phyloP scores from a whole-genome alignment of 192 early-diverging fungal genomes.

The Coemansia sp. region DNA sequence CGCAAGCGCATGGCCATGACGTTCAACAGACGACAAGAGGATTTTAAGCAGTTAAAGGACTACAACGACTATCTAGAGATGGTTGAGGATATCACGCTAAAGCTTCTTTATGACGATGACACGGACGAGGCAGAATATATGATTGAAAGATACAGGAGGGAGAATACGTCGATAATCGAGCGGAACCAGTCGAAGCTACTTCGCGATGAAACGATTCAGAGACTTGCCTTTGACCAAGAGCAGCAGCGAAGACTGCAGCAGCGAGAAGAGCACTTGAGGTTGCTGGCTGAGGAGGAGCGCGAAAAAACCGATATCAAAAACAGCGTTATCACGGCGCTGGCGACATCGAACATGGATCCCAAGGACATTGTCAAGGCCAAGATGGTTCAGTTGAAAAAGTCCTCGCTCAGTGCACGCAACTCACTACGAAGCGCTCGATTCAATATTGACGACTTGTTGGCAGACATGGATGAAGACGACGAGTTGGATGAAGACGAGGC shows the following conservation, averaged over 20 bases:
- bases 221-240: conserved; percentile 54
- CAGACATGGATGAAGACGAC: conserved; percentile 20
- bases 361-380: conserved; percentile 47
- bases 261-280: conserved; percentile 68
- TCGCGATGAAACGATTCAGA: conserved; percentile 60
- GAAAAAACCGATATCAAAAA: conserved; percentile 65
- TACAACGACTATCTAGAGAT: conserved; percentile 95
- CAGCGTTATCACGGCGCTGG: conserved; percentile 73
- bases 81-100: conserved; percentile 78
- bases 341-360: conserved; percentile 47
- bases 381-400: conserved; percentile 46
- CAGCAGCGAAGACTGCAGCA: conserved; percentile 55
- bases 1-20: conserved; percentile 70
- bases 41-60: conserved; percentile 69
- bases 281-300: conserved; percentile 71
- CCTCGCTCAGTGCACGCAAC: conserved; percentile 37
- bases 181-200: conserved; percentile 57
- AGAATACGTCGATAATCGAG: conserved; percentile 78
- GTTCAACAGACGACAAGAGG: conserved; percentile 91
- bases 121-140: conserved; percentile 74
- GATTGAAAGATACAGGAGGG: conserved; percentile 73
- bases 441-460: conserved; percentile 34
- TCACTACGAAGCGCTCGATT: conserved; percentile 22
- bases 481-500: conserved; percentile 23
- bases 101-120: conserved; percentile 84